These are phyloP conservation scores for Stromatinia cepivora DNA, from an alignment of 2,329 filamentous ascomycete species.

Conservation along the genomic window DNA sequence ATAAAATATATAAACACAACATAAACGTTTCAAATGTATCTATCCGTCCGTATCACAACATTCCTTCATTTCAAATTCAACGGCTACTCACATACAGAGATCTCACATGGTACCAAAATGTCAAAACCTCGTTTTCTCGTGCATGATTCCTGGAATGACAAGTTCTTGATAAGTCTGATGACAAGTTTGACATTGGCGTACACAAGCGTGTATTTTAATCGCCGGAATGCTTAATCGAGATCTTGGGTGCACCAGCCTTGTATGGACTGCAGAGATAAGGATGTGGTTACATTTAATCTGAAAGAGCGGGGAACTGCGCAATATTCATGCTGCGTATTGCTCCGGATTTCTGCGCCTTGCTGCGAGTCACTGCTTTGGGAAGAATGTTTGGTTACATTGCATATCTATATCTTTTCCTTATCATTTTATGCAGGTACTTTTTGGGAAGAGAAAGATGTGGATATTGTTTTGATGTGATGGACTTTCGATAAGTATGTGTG, in stretches of 20 bases:
- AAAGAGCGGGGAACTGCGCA: slow-evolving; percentile 8
- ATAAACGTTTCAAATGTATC: slow-evolving; percentile 11
- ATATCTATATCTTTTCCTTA: neutral
- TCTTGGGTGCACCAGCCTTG: neutral
- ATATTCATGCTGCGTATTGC: neutral
- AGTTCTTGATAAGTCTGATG: neutral
- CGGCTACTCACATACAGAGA: neutral
- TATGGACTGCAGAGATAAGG: neutral
- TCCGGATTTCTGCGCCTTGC: neutral
- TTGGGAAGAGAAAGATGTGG: neutral
- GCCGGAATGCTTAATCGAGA: neutral
- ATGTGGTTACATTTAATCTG: slow-evolving; percentile 12
- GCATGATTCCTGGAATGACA: slow-evolving; percentile 10
- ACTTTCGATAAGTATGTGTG: neutral
- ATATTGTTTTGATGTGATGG: neutral
- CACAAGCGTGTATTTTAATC: slow-evolving; percentile 7
- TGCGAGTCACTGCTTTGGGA: neutral
- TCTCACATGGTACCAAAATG: slow-evolving; percentile 8
- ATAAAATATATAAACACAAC: neutral
- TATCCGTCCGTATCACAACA: neutral
- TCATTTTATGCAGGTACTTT: slow-evolving; percentile 4
- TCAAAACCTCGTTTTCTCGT: slow-evolving; percentile 21
- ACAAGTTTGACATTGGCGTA: slow-evolving; percentile 7
- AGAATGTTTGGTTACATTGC: neutral
- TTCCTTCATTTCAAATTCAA: slow-evolving; percentile 1